Percentiles rank a stretch among this genome's conserved stretches.
phyloP scores from a whole-genome alignment of 2,329 filamentous ascomycete species.

The Balansia obtecta region DNA sequence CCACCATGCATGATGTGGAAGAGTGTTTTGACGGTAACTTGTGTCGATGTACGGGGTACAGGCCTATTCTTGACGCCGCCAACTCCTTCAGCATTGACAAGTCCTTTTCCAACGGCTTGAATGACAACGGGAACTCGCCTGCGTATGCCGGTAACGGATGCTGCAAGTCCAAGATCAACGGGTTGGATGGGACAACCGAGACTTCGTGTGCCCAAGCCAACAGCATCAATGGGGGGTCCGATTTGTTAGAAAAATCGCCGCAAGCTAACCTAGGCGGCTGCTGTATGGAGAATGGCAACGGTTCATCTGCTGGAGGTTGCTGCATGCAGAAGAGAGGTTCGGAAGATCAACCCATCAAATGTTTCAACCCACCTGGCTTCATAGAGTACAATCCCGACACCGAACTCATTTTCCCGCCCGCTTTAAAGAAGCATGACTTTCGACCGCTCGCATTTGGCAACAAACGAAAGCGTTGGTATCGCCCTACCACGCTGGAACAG shows the following conservation, averaged over 20 bases:
- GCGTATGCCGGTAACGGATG: slow-evolving; percentile 16
- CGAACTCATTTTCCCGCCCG: slow-evolving; percentile 86
- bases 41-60: slow-evolving; percentile 89
- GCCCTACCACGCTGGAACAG: slow-evolving; percentile 76
- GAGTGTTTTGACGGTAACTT: slow-evolving; percentile 96
- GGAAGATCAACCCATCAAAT: slow-evolving; percentile 43
- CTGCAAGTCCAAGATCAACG: slow-evolving; percentile 32
- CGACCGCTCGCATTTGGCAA: slow-evolving; percentile 81
- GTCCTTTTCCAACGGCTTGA: slow-evolving; percentile 15
- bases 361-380: slow-evolving; percentile 78
- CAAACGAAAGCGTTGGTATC: slow-evolving; percentile 87
- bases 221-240: background rate
- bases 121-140: background rate
- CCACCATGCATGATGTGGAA: slow-evolving; percentile 73
- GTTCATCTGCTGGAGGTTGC: slow-evolving; percentile 36
- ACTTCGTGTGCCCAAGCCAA: background rate
- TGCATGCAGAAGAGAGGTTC: slow-evolving; percentile 51
- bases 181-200: background rate
- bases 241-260: no score
- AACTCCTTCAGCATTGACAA: slow-evolving; percentile 65
- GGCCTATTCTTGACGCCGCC: slow-evolving; percentile 86
- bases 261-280: slow-evolving; percentile 40
- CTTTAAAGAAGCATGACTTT: slow-evolving; percentile 70
- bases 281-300: slow-evolving; percentile 54
- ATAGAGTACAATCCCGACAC: slow-evolving; percentile 92